A percentile compares a stretch with the other conserved stretches of the same genome.
These are phyloP conservation scores for Leptodermis oblonga DNA, from an alignment of 257 asterid species.

Conservation along the genomic window DNA sequence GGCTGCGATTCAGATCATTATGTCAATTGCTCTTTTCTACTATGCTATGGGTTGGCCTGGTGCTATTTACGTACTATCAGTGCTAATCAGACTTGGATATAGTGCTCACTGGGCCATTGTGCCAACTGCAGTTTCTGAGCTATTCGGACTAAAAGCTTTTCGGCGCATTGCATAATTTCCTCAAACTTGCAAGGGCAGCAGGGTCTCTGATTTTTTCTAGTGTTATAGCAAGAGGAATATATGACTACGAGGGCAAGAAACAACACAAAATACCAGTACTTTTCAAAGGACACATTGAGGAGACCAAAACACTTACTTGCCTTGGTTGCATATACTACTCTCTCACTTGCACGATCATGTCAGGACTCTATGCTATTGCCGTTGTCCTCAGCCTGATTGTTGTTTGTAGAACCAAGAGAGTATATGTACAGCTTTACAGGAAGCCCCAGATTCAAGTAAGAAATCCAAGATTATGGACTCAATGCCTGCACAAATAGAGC, in stretches of 20 bases:
- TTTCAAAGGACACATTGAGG: slow-evolving; percentile 7
- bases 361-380: slow-evolving; percentile 36
- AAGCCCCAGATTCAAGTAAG: slow-evolving; percentile 17
- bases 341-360: slow-evolving; percentile 36
- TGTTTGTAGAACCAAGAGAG: slow-evolving; percentile 44
- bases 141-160: slow-evolving; percentile 44
- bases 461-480: background rate
- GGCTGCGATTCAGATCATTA: slow-evolving; percentile 40
- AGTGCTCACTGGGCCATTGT: slow-evolving; percentile 50
- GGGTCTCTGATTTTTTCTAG: slow-evolving; percentile 82
- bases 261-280: slow-evolving; percentile 27
- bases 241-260: slow-evolving; percentile 72
- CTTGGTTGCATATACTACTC: slow-evolving; percentile 37
- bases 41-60: slow-evolving; percentile 39
- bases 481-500: background rate
- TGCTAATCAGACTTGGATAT: slow-evolving; percentile 37
- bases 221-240: slow-evolving; percentile 73
- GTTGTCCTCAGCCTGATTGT: slow-evolving; percentile 32
- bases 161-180: slow-evolving; percentile 65
- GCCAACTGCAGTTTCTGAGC: slow-evolving; percentile 42
- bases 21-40: slow-evolving; percentile 37
- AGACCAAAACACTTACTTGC: slow-evolving; percentile 29
- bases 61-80: slow-evolving; percentile 34
- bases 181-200: slow-evolving; percentile 76
- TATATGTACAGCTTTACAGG: slow-evolving; percentile 32